These are phyloP conservation scores for Phaffia tasmanica DNA, from an alignment of 768 basidiomycete species.

Conservation along the genomic window DNA sequence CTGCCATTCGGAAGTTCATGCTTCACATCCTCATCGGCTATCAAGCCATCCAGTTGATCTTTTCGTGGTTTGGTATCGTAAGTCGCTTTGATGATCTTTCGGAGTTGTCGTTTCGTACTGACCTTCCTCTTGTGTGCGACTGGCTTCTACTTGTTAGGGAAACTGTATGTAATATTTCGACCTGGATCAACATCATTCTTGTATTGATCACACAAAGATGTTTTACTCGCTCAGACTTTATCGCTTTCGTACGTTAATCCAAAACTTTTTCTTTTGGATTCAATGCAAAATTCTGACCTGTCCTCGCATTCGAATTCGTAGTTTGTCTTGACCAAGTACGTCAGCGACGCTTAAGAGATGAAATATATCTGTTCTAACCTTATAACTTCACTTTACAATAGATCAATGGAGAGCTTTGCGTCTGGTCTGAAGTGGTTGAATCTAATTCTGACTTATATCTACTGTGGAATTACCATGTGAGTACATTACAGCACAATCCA, in stretches of 20 bases:
- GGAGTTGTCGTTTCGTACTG: background rate
- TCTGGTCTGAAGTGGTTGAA: slow-evolving; percentile 45
- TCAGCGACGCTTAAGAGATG: slow-evolving; percentile 63
- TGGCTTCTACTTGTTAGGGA: slow-evolving; percentile 46
- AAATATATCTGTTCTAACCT: slow-evolving; percentile 32
- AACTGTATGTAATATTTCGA: slow-evolving; percentile 47
- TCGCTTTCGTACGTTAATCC: slow-evolving; percentile 52
- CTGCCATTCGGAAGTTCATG: slow-evolving; percentile 16
- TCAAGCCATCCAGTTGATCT: slow-evolving; percentile 45
- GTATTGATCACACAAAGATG: slow-evolving; percentile 43
- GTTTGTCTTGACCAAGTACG: slow-evolving; percentile 47
- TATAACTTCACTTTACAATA: slow-evolving; percentile 30
- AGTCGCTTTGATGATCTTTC: slow-evolving; percentile 34
- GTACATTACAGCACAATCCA: background rate
- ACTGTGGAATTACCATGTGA: slow-evolving; percentile 65
- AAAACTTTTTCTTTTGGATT: no score
- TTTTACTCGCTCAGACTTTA: slow-evolving; percentile 45
- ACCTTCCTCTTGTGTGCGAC: slow-evolving; percentile 46
- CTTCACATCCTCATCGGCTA: slow-evolving; percentile 25
- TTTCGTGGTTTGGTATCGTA: slow-evolving; percentile 87
- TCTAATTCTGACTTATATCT: slow-evolving; percentile 65
- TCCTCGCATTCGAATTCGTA: slow-evolving; percentile 68
- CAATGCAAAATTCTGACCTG: slow-evolving; percentile 32
- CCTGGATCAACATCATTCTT: slow-evolving; percentile 47
- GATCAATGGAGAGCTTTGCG: slow-evolving; percentile 51